Base-by-base conservation (phyloP, 176 grass and related monocot genomes). In the Alloteropsis semialata region DNA sequence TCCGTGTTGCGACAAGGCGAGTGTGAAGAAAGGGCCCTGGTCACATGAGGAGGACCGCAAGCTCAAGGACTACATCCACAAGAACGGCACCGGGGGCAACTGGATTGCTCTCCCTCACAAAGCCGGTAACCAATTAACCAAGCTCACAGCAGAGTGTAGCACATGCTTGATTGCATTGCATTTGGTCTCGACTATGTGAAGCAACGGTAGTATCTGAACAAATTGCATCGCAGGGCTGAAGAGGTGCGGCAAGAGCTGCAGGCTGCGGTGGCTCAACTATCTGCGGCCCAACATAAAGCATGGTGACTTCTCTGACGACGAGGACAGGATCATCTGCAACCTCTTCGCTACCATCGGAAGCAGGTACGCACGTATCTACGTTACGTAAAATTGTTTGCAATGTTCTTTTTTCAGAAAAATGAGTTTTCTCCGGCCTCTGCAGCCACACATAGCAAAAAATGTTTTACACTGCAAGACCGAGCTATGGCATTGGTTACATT, bases 191-290 rank as follows among this genome's bases (percentile, higher is more conserved):
- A 48, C 11, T 9, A n/a, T n/a, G n/a, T n/a, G n/a, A n/a, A 3
- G 55, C n/a, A 58, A 53, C 50, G 22, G 7, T 18, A 19, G 16
- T 21, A 2, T 13, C n/a, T 12, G 5, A 58, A 58, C n/a, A 13
- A 58, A 58, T 58, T 58, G 22, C 22, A 58, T 25, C 13, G 18
- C 15, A 95, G 93, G 93, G 56, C 85, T 96, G 1, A 82, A 51
- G 42, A 81, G 93, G 87, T 96, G 93, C 75, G 93, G 93, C 65
- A 96, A 96, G 84, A 96, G 93, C 83, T 96, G 93, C 78, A 27
- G 93, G 69, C 82, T 96, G 27, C 92, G 94, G 69, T 97, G 94
- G 94, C 87, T 97, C 51, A 97, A 97, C 90, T 80, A 66, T 19
- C 33, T 80, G 77, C 37, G 77, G 62, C 77, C 77, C 7, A 80